These are phyloP conservation scores for Aspergillus candidus DNA, from an alignment of 2,329 filamentous ascomycete species.

Conservation along the genomic window DNA sequence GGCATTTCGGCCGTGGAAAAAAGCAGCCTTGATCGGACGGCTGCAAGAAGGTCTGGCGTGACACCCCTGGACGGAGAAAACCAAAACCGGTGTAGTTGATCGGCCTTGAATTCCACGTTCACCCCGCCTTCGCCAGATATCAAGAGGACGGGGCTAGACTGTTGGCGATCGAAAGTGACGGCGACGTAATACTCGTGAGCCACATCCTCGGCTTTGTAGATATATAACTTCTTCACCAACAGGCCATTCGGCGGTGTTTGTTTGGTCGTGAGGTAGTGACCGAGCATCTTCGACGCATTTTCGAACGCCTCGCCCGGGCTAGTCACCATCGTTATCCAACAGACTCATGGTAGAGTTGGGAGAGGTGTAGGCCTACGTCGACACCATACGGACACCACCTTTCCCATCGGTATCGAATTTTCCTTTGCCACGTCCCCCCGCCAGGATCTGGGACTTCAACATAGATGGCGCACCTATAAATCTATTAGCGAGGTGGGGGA, in stretches of 20 bases:
- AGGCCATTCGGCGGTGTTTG: conserved; percentile 24
- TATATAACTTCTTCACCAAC: conserved; percentile 30
- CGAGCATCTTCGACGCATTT: conserved; percentile 25
- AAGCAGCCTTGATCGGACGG: conserved; percentile 18
- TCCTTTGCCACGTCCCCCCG: conserved; percentile 28
- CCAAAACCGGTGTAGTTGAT: conserved; percentile 23
- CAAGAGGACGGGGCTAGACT: conserved; percentile 33
- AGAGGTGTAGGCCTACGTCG: conserved; percentile 13
- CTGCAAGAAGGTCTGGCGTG: conserved; percentile 17
- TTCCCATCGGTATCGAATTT: conserved; percentile 24
- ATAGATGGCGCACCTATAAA: conserved; percentile 21
- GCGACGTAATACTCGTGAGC: conserved; percentile 38
- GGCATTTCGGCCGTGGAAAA: conserved; percentile 22
- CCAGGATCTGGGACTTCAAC: conserved; percentile 28
- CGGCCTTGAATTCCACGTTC: conserved; percentile 24
- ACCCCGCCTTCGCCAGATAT: conserved; percentile 31
- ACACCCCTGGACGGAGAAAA: conserved; percentile 22
- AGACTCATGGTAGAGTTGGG: background rate
- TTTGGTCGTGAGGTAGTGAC: conserved; percentile 22
- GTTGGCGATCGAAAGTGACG: conserved; percentile 42
- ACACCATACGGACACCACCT: conserved; percentile 24
- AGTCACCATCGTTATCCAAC: background rate
- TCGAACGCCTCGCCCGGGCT: conserved; percentile 23
- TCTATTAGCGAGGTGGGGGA: background rate
- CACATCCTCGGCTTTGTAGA: conserved; percentile 28